Evolutionary conservation across 169 alveolate genomes (phyloP), one percentile per base, ranked within the genome.

Genomic region (Neospora caninum): DNA sequence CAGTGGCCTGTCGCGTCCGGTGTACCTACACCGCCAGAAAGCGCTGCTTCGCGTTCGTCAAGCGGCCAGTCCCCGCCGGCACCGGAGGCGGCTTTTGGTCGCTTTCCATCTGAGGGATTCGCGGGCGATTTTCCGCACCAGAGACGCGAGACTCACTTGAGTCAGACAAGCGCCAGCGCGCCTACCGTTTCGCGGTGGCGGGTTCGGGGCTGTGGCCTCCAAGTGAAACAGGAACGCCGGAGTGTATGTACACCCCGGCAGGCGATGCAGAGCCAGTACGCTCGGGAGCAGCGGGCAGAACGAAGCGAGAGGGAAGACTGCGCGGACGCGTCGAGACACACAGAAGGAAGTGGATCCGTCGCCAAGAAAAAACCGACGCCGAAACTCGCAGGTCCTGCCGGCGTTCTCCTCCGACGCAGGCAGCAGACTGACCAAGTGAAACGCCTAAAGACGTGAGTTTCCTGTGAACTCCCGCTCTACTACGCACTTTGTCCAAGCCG

Each of bases 371-470:
- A 7, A 64, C 73, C n/a, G 1, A 22, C 73, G n/a, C 73, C 73
- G 34, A 64, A 27, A 64, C 73, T 64, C 73, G 73, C 73, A 27
- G 86, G 86, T n/a, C 86, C 86, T 78, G 86, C 86, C 43, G 86
- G 86, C 45, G 29, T 78, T 13, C 86, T 78, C 27, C 39, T 78
- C 49, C 22, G 86, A 16, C 86, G 86, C 39, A 2, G 22, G 27
- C 86, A 78, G 86, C 86, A 78, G 45, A 16, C 45, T 16, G 49
- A 78, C 29, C 39, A 4, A 16, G 45, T 25, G 45, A 78, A 78
- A n/a, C 39, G 86, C 4, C 1, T 78, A 43, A 78, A 78, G 86
- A 64, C 73, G 73, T 64, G n/a, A 16, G 73, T 49, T 49, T n/a
- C n/a, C n/a, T n/a, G n/a, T n/a, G n/a, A 13, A 49, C 22, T 49